Percentiles rank a stretch among this genome's conserved stretches.
These are phyloP conservation scores for Lantana camara DNA, from an alignment of 257 asterid species.

Conservation along the genomic window DNA sequence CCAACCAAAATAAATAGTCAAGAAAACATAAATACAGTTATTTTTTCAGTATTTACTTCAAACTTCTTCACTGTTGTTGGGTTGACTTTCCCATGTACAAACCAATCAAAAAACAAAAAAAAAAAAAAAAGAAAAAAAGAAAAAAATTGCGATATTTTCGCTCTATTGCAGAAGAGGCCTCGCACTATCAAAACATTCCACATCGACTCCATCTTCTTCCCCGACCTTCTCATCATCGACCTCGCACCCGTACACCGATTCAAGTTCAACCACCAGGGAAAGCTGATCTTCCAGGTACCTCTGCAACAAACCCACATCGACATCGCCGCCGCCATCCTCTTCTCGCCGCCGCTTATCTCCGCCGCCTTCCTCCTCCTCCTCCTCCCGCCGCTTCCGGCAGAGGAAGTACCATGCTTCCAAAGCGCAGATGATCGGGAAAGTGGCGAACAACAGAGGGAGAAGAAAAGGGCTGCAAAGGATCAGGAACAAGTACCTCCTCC, in stretches of 20 bases:
- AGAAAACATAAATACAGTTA: slow-evolving; percentile 1
- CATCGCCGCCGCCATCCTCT: slow-evolving; percentile 6
- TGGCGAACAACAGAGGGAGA: slow-evolving; percentile 42
- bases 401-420: slow-evolving; percentile 33
- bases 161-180: slow-evolving; percentile 42
- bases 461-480: slow-evolving; percentile 50
- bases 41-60: neutral
- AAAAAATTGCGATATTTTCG: slow-evolving; percentile 3
- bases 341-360: slow-evolving; percentile 1
- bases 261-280: slow-evolving; percentile 34
- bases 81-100: slow-evolving; percentile 29
- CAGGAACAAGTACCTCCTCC: slow-evolving; percentile 44
- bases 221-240: slow-evolving; percentile 31
- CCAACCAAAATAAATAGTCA: too few species aligned
- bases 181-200: slow-evolving; percentile 44
- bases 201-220: slow-evolving; percentile 38
- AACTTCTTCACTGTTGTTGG: slow-evolving; percentile 6
- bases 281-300: slow-evolving; percentile 60
- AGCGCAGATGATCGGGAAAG: slow-evolving; percentile 44
- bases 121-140: neutral
- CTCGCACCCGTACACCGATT: slow-evolving; percentile 32
- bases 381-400: slow-evolving; percentile 32
- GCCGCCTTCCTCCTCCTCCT: slow-evolving; percentile 18
- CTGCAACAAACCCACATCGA: slow-evolving; percentile 44
- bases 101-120: neutral